Evolutionary conservation across 345 rosid genomes (phyloP), one percentile per base, ranked within the genome.

Genomic region (Moringa oleifera): DNA sequence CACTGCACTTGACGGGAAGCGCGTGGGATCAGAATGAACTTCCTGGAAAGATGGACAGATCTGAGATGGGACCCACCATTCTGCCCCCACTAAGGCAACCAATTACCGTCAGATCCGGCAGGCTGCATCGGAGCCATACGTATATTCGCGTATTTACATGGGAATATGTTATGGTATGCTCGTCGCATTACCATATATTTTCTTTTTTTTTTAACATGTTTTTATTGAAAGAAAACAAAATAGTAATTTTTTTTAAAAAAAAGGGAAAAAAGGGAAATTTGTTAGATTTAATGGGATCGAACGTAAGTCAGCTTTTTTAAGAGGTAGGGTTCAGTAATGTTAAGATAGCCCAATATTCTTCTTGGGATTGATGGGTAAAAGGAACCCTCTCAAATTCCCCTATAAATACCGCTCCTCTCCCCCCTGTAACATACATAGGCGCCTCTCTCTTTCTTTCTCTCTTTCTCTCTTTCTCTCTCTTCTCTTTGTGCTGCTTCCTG

Each of bases 351-450:
- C 85, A 81, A 83, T 86, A 91, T 91, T 86, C 94, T 88, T 82
- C 85, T 91, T 70, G 97, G 97, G 98, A 91, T 91, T 88, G 89
- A 73, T 80, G 83, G 78, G 77, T 67, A 74, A 76, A 82, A 77
- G 60, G 64, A 51, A 58, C 70, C 49, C 46, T 63, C 64, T 63
- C 65, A 37, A 1, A 19, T 73, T 66, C 70, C 73, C 61, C 85
- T 84, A 88, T 88, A 86, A 75, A 81, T 88, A 83, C 69, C 31
- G 13, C 58, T 56, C 20, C 56, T 57, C 56, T 51, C 65, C 59
- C 56, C 51, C 60, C 68, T 52, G 25, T 53, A 54, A 7, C 64
- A 74, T 73, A 62, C 73, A 25, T 68, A 57, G 57, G 53, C 62
- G 57, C 64, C 18, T 25, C 56, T 22, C 25, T 31, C 33, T 20